Conservation (phyloP, 2,329 filamentous ascomycete genomes). For the Xylaria sp. region DNA sequence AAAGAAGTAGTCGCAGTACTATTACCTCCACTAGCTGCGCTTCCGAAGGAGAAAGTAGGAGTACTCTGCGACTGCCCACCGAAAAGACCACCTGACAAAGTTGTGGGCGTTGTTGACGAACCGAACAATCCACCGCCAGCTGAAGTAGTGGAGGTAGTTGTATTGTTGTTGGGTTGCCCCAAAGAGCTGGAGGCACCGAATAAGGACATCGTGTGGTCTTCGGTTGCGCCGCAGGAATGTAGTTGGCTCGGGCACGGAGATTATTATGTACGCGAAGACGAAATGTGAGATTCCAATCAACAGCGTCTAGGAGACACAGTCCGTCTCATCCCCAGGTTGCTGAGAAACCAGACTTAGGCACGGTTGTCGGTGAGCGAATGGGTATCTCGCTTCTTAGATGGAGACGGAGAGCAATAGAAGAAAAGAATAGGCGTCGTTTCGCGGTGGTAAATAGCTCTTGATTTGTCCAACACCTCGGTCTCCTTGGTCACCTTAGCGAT, state of each 20-base stretch:
- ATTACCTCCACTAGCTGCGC: conserved; percentile 29
- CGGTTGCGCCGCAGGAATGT: conserved; percentile 17
- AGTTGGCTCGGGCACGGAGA: background rate
- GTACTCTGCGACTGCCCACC: conserved; percentile 32
- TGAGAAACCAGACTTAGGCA: conserved; percentile 7
- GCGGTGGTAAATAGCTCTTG: background rate
- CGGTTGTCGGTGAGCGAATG: conserved; percentile 4
- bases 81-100: conserved; percentile 26
- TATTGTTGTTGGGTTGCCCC: conserved; percentile 41
- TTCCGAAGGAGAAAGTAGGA: conserved; percentile 51
- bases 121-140: conserved; percentile 43
- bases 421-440: background rate
- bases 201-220: conserved; percentile 41
- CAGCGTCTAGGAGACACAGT: conserved; percentile 18
- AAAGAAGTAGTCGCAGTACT: conserved; percentile 32
- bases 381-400: conserved; percentile 1
- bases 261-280: conserved; percentile 16
- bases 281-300: conserved; percentile 33
- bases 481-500: conserved; percentile 2
- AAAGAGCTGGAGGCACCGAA: conserved; percentile 42
- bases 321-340: conserved; percentile 25
- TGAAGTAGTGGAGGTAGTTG: conserved; percentile 47
- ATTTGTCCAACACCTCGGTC: conserved; percentile 6
- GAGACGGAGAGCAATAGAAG: background rate
- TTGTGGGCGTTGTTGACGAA: conserved; percentile 32